phyloP scores from a whole-genome alignment of 345 rosid species.

The Adansonia digitata region DNA sequence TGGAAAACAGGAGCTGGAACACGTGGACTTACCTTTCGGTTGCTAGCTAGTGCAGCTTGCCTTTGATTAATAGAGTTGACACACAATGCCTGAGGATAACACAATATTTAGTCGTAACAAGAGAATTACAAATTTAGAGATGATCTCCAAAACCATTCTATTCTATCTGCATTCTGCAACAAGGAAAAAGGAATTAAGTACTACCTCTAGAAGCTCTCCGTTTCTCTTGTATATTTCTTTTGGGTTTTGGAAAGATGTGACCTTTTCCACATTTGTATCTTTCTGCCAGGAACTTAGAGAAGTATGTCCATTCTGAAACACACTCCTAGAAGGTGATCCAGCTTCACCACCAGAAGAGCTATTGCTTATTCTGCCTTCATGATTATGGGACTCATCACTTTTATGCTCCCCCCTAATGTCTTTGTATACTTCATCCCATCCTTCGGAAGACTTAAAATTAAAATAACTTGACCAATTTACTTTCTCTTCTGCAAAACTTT shows the following conservation, averaged over 20 bases:
- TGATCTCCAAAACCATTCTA: neutral
- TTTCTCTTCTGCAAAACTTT: conserved; percentile 55
- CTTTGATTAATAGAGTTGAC: conserved; percentile 55
- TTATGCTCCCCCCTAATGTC: conserved; percentile 31
- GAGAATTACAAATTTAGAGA: conserved; percentile 9
- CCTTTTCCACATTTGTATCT: conserved; percentile 30
- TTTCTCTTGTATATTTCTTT: conserved; percentile 68
- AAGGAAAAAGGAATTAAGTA: conserved; percentile 14
- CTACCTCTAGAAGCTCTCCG: conserved; percentile 90
- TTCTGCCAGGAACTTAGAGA: conserved; percentile 50
- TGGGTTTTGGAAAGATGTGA: conserved; percentile 46
- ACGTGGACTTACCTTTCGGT: conserved; percentile 64
- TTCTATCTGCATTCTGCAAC: neutral
- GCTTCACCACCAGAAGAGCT: conserved; percentile 29
- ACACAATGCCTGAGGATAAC: conserved; percentile 68
- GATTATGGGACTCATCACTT: conserved; percentile 24
- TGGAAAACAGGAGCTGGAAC: neutral
- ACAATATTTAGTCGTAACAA: conserved; percentile 14
- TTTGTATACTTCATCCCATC: conserved; percentile 55
- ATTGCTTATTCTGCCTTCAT: conserved; percentile 30
- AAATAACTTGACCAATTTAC: conserved; percentile 41
- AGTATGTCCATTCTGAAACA: conserved; percentile 33
- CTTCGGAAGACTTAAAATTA: conserved; percentile 32
- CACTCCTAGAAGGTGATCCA: conserved; percentile 32
- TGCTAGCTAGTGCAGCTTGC: conserved; percentile 82